Base-by-base conservation (phyloP, 148 eudicot genomes). In the Talinum fruticosum region DNA sequence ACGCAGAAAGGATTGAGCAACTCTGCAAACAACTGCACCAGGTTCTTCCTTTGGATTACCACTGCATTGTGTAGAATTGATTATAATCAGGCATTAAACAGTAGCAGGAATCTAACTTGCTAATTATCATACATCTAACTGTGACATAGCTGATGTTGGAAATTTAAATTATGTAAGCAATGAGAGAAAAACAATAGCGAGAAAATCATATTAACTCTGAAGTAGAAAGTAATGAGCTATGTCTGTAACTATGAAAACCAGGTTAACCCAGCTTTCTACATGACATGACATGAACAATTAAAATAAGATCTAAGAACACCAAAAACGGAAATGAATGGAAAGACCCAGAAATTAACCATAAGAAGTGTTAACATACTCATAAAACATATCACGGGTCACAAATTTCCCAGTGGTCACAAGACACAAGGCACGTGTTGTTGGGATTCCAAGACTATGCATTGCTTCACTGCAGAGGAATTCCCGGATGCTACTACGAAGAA, bases 31-130 rank as follows among this genome's bases (percentile, higher is more conserved):
- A 75, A 96, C 80, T 71, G 99, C 99, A 83, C 99, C 99, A 79
- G 99, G 99, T 81, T 96, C 99, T 65, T 96, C 99, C 92, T 93
- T 96, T 72, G 99, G 87, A 87, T 96, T 91, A 71, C 99, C 99
- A 87, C 99, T 96, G 92, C 89, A 90, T 67, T 35, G 33, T 29
- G 65, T 26, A 80, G 28, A 76, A n/a, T 69, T 47, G 66, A 72
- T 57, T 26, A 69, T 18, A 74, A 34, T 77, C 72, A 80, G 78
- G 30, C 71, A 61, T 15, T n/a, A 35, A 28, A 66, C 49, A 59
- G 15, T n/a, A n/a, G 21, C 4, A 37, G 51, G 34, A 69, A 37
- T 15, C 24, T 32, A 33, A 21, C 29, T 29, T 29, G 28, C 32
- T 35, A 34, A 51, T 6, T 32, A 64, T n/a, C 35, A 45, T 19